Base-by-base conservation (phyloP, 1,284 basidiomycete species). In the Bjerkandera adusta region DNA sequence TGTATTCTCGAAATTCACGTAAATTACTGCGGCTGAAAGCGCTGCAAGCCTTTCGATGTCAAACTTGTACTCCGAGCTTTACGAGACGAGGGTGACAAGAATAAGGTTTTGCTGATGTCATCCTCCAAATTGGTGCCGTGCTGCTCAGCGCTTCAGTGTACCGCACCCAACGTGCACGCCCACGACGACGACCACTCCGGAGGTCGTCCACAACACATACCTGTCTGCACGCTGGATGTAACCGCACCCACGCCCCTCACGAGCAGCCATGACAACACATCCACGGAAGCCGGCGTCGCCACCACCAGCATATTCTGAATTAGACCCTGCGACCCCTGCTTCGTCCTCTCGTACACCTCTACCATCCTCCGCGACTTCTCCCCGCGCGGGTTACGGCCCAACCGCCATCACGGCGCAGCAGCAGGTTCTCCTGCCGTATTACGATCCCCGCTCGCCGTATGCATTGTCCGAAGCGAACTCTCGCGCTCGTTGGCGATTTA, bases 371-470 rank as follows among this genome's bases (percentile, higher is more conserved):
- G 45, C 51, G 30, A 27, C 51, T 35, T 56, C 57, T 27, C 38
- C 56, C 5, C 61, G 59, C 24, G 40, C 50, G 13, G 52, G 46
- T 20, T 65, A 63, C 37, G 64, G 64, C 6, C 64, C 64, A 2
- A 66, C 64, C 15, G 59, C 64, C 18, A 58, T 64, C 25, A 44
- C 57, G 20, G 12, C 43, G 4, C 52, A 51, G 32, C 63, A 64
- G 49, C 60, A 64, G 51, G 50, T 55, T 4, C 43, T 64, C 26
- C 52, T 65, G 12, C 64, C 64, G 4, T 66, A 65, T 45, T 66
- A 65, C 43, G 64, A 66, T 47, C 63, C 61, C 4, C 60, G 63
- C 16, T 64, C 62, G 11, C 54, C 55, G 12, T 48, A 64, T 41
- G 58, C 64, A 4, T 18, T 63, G 8, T 53, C 52, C 2, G 62